Conservation (phyloP, 23 red algal genomes). For the Gracilaria caudata region DNA sequence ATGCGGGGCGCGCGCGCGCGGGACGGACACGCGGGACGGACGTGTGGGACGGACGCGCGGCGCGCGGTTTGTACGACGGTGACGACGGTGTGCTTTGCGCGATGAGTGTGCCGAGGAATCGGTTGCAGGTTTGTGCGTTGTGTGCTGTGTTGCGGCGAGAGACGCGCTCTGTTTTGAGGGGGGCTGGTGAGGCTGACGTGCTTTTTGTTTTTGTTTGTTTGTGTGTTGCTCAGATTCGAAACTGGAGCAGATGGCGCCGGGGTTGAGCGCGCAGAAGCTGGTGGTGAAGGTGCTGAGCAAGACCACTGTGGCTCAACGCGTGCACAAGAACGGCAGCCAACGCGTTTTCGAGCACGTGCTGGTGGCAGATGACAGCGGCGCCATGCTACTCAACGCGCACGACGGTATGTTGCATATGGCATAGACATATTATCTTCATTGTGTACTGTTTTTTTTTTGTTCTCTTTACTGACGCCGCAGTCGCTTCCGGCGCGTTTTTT, state of each 20-base stretch:
- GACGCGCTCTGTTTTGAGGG: background rate
- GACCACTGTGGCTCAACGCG: background rate
- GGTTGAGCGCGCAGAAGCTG: background rate
- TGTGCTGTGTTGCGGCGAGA: background rate
- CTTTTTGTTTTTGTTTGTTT: background rate
- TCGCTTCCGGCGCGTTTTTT: too few relatives aligned
- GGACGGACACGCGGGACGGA: too few relatives aligned
- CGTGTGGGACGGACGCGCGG: background rate
- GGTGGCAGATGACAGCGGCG: constrained; percentile 6
- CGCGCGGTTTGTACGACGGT: background rate
- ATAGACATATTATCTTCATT: background rate
- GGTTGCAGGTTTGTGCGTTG: constrained; percentile 18
- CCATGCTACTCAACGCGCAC: constrained; percentile 22
- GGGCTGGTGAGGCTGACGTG: background rate
- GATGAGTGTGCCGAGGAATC: background rate
- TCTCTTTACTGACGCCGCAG: background rate
- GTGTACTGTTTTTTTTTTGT: background rate
- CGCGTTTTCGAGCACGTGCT: background rate
- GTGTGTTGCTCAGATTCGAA: background rate
- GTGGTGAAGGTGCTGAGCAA: constrained; percentile 23
- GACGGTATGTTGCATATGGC: constrained; percentile 10
- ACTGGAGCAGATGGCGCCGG: constrained; percentile 17
- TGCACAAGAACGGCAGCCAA: background rate
- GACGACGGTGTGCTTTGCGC: too few relatives aligned
- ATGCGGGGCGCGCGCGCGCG: too few relatives aligned